Evolutionary conservation across 1,139 yeast genomes (phyloP), one percentile per base, ranked within the genome.

Genomic region (Zygosaccharomyces pseudobailii): DNA sequence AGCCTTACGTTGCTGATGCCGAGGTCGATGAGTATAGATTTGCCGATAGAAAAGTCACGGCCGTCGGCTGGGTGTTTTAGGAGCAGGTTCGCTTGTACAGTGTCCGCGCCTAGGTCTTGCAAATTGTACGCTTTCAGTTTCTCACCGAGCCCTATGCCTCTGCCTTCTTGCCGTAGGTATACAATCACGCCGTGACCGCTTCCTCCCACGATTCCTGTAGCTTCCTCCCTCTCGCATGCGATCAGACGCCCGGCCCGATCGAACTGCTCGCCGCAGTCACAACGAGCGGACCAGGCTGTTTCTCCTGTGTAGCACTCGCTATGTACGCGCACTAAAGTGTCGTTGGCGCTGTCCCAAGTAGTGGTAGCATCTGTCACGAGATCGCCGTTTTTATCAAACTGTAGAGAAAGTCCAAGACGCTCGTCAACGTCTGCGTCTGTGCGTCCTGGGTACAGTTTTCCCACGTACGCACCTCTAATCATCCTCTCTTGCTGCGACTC

Each of bases 231-330:
- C n/a, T 59, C 63, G 27, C 60, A 54, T 6, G 67, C 58, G 90
- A 94, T 92, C 39, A 87, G 70, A 53, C 95, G 76, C 6, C 97
- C 98, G 1, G 98, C 97, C 67, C 94, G 97, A 67, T 92, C 97
- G 58, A 94, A 87, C 71, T 94, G 98, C 68, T 94, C 98, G 10
- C 98, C 99, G 69, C 99, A 94, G 68, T 94, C 98, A 68, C 98
- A 94, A 46, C 99, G 78, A 2, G 98, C 97, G 50, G 94, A 82
- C 97, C 98, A 94, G 9, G 97, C 97, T 1, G 97, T 92, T 66
- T 94, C 99, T 6, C 98, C 98, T 0, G 99, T 94, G 70, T 92
- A 94, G 67, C 98, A 94, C 65, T 94, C 99, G 5, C 96, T 87
- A 65, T 94, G 99, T 55, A 94, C 89, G 53, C 98, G 77, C 55